These are phyloP conservation scores for Aspergillus saccharolyticus DNA, from an alignment of 495 filamentous ascomycete genomes.

Conservation along the genomic window DNA sequence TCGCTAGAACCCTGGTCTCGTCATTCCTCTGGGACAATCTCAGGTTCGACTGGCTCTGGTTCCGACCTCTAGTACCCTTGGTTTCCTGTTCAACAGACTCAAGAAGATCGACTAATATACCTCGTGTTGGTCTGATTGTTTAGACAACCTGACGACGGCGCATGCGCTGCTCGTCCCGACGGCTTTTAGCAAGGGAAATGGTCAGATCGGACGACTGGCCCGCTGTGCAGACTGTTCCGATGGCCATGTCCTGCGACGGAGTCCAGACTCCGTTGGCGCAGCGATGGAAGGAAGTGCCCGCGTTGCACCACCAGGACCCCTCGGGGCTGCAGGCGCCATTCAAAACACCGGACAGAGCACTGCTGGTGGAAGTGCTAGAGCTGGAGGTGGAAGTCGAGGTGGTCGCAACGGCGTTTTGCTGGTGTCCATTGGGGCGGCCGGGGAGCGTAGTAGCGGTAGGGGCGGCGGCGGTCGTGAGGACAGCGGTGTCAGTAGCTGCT, in stretches of 20 bases:
- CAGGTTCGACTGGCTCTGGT: too few species aligned
- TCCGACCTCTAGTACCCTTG: too few species aligned
- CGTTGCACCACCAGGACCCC: slow-evolving; percentile 60
- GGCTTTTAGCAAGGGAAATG: slow-evolving; percentile 14
- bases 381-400: slow-evolving; percentile 7
- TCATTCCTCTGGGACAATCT: too few species aligned
- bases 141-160: background rate
- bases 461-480: slow-evolving; percentile 13
- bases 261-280: slow-evolving; percentile 63
- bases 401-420: slow-evolving; percentile 1
- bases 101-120: too few species aligned
- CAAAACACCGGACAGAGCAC: slow-evolving; percentile 21
- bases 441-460: slow-evolving; percentile 3
- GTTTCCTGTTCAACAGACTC: too few species aligned
- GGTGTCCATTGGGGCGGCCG: background rate
- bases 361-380: background rate
- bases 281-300: slow-evolving; percentile 53
- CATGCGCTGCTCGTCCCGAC: background rate
- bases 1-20: too few species aligned
- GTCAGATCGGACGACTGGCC: slow-evolving; percentile 46
- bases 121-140: too few species aligned
- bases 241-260: slow-evolving; percentile 44
- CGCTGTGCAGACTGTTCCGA: slow-evolving; percentile 53
- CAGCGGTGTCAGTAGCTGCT: slow-evolving; percentile 7
- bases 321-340: slow-evolving; percentile 36